Evolutionary conservation across 108 stramenopile genomes (phyloP).

Genomic region (Mediolabrus comicus): DNA sequence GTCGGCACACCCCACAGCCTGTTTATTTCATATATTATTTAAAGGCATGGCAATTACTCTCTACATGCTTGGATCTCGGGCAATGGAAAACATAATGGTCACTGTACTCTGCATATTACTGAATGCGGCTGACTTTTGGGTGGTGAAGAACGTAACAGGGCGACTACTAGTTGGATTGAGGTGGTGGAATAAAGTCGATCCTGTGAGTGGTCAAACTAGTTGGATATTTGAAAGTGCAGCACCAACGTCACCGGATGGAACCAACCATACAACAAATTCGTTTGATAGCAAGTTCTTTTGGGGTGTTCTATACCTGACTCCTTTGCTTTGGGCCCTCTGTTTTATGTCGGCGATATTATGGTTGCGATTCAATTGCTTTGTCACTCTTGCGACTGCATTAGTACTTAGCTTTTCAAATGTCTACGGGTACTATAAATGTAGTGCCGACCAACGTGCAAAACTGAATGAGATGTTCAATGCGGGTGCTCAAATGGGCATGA

Average conservation of each 20-base stretch:
- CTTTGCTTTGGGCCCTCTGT: constrained; percentile 71
- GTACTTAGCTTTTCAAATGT: constrained; percentile 86
- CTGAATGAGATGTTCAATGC: constrained; percentile 70
- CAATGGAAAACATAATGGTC: constrained; percentile 85
- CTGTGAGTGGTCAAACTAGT: constrained; percentile 57
- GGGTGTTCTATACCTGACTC: constrained; percentile 88
- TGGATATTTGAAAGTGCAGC: constrained; percentile 93
- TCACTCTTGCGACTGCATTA: constrained; percentile 82
- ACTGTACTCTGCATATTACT: constrained; percentile 91
- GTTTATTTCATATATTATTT: constrained; percentile 92
- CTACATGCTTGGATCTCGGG: constrained; percentile 85
- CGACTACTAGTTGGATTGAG: constrained; percentile 90
- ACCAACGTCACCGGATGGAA: background rate
- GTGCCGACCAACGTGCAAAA: constrained; percentile 79
- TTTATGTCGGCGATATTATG: constrained; percentile 76
- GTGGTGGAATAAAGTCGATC: constrained; percentile 97
- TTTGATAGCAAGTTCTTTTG: constrained; percentile 92
- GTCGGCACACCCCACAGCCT: constrained; percentile 85
- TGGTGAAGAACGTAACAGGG: constrained; percentile 91
- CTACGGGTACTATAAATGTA: constrained; percentile 95
- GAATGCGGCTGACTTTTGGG: constrained; percentile 97
- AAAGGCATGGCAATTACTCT: constrained; percentile 80
- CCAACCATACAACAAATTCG: constrained; percentile 34
- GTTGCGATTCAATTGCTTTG: constrained; percentile 85
- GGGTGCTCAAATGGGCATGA: constrained; percentile 68